Conservation (phyloP, 1,284 basidiomycete species). For the Pseudozyma sp. region DNA sequence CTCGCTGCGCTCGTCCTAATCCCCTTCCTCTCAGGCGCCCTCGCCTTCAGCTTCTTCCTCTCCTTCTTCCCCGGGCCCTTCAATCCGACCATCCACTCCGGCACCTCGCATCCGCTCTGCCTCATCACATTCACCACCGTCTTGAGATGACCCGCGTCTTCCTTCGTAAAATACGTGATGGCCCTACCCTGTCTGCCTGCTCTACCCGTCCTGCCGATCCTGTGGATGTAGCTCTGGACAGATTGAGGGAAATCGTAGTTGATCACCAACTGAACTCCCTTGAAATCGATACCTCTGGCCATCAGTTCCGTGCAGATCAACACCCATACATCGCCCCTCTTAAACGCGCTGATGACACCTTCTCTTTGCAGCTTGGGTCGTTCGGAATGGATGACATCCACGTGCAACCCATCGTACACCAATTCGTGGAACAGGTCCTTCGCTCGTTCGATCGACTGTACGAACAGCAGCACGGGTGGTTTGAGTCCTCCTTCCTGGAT, state of each 20-base stretch:
- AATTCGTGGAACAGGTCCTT: conserved; percentile 89
- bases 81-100: conserved; percentile 64
- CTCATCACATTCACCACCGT: conserved; percentile 95
- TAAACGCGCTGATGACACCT: conserved; percentile 78
- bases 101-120: conserved; percentile 77
- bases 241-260: conserved; percentile 76
- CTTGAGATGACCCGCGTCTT: conserved; percentile 90
- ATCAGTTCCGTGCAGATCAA: conserved; percentile 67
- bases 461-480: conserved; percentile 91
- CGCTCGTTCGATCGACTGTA: conserved; percentile 90
- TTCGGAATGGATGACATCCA: conserved; percentile 91
- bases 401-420: conserved; percentile 83
- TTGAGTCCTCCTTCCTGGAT: conserved; percentile 82
- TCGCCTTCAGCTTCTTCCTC: conserved; percentile 83
- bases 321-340: conserved; percentile 72
- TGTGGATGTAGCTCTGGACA: conserved; percentile 92
- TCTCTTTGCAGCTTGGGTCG: conserved; percentile 87
- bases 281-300: conserved; percentile 97
- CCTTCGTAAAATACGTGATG: conserved; percentile 93
- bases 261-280: conserved; percentile 88
- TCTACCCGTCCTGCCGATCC: conserved; percentile 94
- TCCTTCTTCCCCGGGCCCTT: conserved; percentile 90
- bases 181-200: conserved; percentile 91
- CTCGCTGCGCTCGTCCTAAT: conserved; percentile 58
- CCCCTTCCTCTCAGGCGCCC: conserved; percentile 75